A percentile compares a stretch with the other conserved stretches of the same genome.
Evolutionary conservation across 2,329 filamentous ascomycete genomes (phyloP).

Genomic region (Pyrenophora tritici-repentis): DNA sequence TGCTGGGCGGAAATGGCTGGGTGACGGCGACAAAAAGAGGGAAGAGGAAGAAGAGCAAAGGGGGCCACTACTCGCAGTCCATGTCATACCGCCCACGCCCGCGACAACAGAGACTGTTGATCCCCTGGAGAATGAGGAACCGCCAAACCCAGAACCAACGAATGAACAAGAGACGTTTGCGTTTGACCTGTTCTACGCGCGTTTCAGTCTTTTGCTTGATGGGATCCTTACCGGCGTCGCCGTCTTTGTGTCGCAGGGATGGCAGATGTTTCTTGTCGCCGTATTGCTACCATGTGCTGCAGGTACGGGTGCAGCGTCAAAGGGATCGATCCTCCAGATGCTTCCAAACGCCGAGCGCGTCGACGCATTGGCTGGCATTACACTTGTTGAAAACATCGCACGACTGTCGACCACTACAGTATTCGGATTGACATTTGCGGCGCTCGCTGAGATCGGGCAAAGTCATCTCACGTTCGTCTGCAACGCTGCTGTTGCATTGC

Average conservation of each 20-base stretch:
- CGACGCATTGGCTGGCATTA: constrained; percentile 71
- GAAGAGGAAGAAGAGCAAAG: constrained; percentile 8
- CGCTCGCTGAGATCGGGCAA: constrained; percentile 63
- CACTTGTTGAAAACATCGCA: constrained; percentile 71
- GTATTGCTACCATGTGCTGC: constrained; percentile 70
- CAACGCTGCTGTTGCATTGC: constrained; percentile 64
- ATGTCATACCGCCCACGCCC: constrained; percentile 30
- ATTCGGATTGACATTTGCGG: constrained; percentile 70
- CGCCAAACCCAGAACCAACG: constrained; percentile 41
- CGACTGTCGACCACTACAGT: constrained; percentile 65
- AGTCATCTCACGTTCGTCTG: constrained; percentile 68
- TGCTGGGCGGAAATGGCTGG: constrained; percentile 48
- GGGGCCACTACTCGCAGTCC: constrained; percentile 25
- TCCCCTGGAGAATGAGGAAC: constrained; percentile 56
- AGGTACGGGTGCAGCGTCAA: constrained; percentile 70
- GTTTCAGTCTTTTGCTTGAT: constrained; percentile 69
- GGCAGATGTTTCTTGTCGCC: constrained; percentile 72
- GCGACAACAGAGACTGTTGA: constrained; percentile 52
- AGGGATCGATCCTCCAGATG: constrained; percentile 76
- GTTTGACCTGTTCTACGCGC: constrained; percentile 71
- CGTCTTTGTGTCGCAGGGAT: constrained; percentile 64
- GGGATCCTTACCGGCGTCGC: constrained; percentile 67
- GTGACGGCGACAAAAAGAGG: constrained; percentile 26
- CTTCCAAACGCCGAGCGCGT: constrained; percentile 64
- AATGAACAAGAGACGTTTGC: constrained; percentile 56